Base-by-base conservation (phyloP, 2,329 filamentous ascomycete genomes). In the Lachnellula willkommii region DNA sequence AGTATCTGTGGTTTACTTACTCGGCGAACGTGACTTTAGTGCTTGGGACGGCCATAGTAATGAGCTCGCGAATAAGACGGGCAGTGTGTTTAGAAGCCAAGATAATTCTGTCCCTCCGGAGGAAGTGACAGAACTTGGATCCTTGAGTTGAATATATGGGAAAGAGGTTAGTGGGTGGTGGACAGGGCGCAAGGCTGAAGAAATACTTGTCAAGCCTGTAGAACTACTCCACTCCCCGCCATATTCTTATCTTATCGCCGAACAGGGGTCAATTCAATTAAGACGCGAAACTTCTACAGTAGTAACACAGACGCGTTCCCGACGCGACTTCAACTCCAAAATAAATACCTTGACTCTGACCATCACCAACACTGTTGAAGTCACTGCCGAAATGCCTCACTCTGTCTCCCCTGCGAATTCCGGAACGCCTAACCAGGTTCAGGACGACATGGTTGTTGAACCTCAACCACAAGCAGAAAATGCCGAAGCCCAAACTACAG, bases 341-440 rank as follows among this genome's bases (percentile, higher is more conserved):
- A n/a, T 12, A 12, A 17, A 17, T 45, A 20, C 8, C 15, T 40
- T 17, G 6, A 40, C 8, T 40, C 5, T 40, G 37, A 40, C 15
- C 42, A 45, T 26, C 17, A 20, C 22, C n/a, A 17, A 17, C 22
- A 32, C 28, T 32, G 1, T 32, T 32, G 9, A 32, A 24, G 20
- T 45, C 42, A 22, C 20, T 14, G 22, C 15, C 20, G 22, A 37
- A 17, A 80, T 80, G 76, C 77, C 76, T 37, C 76, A 79, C 61
- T 77, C 75, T 5, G 64, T 74, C 37, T 63, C 72, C 3, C 56
- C 62, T 28, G 66, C 71, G 54, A 65, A 67, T 14, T 56, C 62
- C 32, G 63, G 62, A 28, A 63, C 66, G 54, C 65, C 68, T 53
- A 67, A 73, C 58, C 67, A 73, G 58, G 69, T 66, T 17, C 67